phyloP scores from a whole-genome alignment of 2,329 filamentous ascomycete species.

The Sporothrix pallida region DNA sequence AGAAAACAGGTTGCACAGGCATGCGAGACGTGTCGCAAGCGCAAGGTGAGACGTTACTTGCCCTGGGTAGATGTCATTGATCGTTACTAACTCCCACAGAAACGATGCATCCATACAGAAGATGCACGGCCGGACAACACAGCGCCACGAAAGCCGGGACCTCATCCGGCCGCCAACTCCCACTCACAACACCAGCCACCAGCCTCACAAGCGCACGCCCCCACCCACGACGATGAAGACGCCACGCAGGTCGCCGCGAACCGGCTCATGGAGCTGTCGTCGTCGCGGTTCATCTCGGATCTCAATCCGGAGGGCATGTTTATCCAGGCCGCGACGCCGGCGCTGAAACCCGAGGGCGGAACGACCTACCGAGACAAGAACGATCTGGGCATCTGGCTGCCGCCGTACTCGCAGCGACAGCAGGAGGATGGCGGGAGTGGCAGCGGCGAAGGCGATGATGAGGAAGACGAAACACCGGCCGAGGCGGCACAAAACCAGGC shows the following conservation, averaged over 20 bases:
- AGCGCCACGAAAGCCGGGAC: constrained; percentile 8
- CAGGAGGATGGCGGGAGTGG: not conserved
- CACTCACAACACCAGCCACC: too few relatives aligned
- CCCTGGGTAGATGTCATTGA: not conserved
- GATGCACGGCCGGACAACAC: not conserved
- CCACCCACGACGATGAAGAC: constrained; percentile 34
- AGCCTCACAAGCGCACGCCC: too few relatives aligned
- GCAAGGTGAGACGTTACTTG: constrained; percentile 52
- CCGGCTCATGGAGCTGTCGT: constrained; percentile 43
- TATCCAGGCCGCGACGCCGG: constrained; percentile 57
- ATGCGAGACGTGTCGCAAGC: constrained; percentile 60
- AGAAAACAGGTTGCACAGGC: constrained; percentile 65
- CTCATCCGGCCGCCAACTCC: not conserved
- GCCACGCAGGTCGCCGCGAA: constrained; percentile 41
- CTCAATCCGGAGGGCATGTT: constrained; percentile 66
- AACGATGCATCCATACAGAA: constrained; percentile 53
- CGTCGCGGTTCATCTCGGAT: constrained; percentile 62
- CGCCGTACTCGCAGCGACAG: constrained; percentile 20
- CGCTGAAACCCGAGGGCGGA: constrained; percentile 43
- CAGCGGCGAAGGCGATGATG: constrained; percentile 17
- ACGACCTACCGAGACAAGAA: constrained; percentile 52
- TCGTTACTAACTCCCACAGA: constrained; percentile 38
- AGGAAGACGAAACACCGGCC: not conserved
- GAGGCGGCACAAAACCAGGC: not conserved
- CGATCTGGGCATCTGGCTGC: constrained; percentile 61